Evolutionary conservation across 2,329 filamentous ascomycete species (phyloP).

Genomic region (Trichoderma polysporum): DNA sequence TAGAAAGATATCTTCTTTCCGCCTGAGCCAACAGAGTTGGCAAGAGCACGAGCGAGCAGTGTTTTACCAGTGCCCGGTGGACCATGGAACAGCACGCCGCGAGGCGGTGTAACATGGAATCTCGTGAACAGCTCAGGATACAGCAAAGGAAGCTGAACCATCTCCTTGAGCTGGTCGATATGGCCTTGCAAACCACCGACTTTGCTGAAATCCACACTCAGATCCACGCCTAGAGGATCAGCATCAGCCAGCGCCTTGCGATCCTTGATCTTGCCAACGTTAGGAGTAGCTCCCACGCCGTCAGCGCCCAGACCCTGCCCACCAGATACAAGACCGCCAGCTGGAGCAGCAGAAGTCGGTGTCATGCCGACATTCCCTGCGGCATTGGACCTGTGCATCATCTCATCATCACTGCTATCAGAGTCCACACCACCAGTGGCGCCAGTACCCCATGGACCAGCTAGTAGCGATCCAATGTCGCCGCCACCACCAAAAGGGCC

Average conservation of each 20-base stretch:
- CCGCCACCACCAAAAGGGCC: constrained; percentile 90
- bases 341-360: constrained; percentile 51
- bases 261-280: constrained; percentile 91
- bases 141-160: constrained; percentile 90
- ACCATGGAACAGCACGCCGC: constrained; percentile 94
- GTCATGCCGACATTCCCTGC: constrained; percentile 64
- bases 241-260: constrained; percentile 89
- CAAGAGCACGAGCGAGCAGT: constrained; percentile 86
- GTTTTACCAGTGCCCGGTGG: constrained; percentile 98
- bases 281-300: constrained; percentile 59
- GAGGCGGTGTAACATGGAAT: constrained; percentile 90
- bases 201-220: constrained; percentile 89
- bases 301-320: constrained; percentile 43
- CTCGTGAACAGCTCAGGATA: constrained; percentile 92
- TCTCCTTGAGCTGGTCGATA: constrained; percentile 97
- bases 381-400: constrained; percentile 58
- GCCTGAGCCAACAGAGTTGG: constrained; percentile 83
- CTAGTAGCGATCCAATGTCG: constrained; percentile 68
- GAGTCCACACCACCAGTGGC: constrained; percentile 82
- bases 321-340: constrained; percentile 46
- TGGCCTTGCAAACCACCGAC: constrained; percentile 91
- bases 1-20: constrained; percentile 97
- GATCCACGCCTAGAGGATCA: constrained; percentile 88
- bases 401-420: constrained; percentile 95
- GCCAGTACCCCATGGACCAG: constrained; percentile 70